Evolutionary conservation across 2,329 filamentous ascomycete species (phyloP).

Genomic region (Decorospora gaudefroyi): DNA sequence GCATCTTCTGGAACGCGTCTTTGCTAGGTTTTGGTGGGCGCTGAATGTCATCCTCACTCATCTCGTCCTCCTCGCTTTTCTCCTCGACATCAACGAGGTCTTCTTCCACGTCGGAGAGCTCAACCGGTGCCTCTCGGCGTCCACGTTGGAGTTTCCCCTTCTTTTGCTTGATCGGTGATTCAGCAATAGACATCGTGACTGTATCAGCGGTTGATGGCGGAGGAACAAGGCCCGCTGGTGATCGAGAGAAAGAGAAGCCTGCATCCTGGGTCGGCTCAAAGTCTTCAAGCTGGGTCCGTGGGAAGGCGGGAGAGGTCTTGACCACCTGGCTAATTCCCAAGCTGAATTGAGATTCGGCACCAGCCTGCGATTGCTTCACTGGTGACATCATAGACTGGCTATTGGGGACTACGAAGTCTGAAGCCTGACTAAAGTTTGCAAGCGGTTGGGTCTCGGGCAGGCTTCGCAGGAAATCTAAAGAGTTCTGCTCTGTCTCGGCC

Average conservation of each 20-base stretch:
- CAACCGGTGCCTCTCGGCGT: constrained; percentile 47
- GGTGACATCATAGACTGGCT: constrained; percentile 54
- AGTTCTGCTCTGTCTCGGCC: constrained; percentile 52
- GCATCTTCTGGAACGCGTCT: constrained; percentile 72
- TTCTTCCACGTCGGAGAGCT: constrained; percentile 54
- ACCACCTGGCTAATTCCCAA: constrained; percentile 47
- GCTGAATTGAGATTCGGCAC: constrained; percentile 30
- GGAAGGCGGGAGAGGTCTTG: constrained; percentile 35
- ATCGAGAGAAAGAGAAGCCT: constrained; percentile 70
- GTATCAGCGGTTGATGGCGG: constrained; percentile 74
- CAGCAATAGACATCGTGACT: constrained; percentile 59
- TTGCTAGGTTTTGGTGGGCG: constrained; percentile 45
- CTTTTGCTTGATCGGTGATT: constrained; percentile 68
- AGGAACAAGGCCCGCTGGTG: constrained; percentile 68
- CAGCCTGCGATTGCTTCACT: constrained; percentile 29
- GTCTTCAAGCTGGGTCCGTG: constrained; percentile 68
- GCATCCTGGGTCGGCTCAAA: constrained; percentile 79
- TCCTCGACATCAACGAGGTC: constrained; percentile 37
- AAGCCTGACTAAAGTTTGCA: constrained; percentile 62
- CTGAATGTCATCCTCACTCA: constrained; percentile 36
- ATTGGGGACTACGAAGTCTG: constrained; percentile 61
- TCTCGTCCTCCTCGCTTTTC: constrained; percentile 33
- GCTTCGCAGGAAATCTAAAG: constrained; percentile 55
- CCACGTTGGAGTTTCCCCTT: constrained; percentile 61
- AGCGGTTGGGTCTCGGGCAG: constrained; percentile 63